Conservation (phyloP, 2,329 filamentous ascomycete genomes). For the Pseudogymnoascus sp. region DNA sequence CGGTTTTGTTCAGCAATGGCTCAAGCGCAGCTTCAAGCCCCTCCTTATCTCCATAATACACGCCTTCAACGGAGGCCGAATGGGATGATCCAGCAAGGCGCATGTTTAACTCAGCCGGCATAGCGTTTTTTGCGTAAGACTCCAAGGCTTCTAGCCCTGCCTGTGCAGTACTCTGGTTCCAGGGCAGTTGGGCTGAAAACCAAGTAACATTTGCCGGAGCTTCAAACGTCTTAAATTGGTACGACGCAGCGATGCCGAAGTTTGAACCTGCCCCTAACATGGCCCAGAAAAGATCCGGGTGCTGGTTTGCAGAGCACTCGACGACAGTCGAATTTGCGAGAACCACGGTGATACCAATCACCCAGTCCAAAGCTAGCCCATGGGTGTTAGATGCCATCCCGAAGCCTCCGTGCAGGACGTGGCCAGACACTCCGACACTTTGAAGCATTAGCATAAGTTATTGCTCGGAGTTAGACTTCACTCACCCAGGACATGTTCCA, state of each 20-base stretch:
- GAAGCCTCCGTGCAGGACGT: constrained; percentile 43
- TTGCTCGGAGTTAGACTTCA: background rate
- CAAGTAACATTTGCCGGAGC: constrained; percentile 29
- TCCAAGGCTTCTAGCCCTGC: background rate
- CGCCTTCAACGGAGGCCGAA: background rate
- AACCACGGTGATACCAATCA: constrained; percentile 43
- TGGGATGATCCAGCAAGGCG: background rate
- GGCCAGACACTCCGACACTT: constrained; percentile 40
- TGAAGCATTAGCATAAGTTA: background rate
- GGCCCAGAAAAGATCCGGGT: constrained; percentile 31
- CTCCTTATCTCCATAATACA: background rate
- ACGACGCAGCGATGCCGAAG: constrained; percentile 32
- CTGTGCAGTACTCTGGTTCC: background rate
- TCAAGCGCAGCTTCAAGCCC: background rate
- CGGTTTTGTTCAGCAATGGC: background rate
- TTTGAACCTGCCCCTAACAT: constrained; percentile 32
- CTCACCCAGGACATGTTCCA: constrained; percentile 37
- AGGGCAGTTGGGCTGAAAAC: constrained; percentile 21
- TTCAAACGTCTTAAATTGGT: constrained; percentile 30
- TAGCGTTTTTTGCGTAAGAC: background rate
- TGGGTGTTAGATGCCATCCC: constrained; percentile 41
- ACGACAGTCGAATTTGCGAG: constrained; percentile 31
- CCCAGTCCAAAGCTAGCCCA: constrained; percentile 46
- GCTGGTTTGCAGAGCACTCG: constrained; percentile 20
- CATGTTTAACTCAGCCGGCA: background rate